These are phyloP conservation scores for Penicillium pancosmium DNA, from an alignment of 495 filamentous ascomycete genomes.

Conservation along the genomic window DNA sequence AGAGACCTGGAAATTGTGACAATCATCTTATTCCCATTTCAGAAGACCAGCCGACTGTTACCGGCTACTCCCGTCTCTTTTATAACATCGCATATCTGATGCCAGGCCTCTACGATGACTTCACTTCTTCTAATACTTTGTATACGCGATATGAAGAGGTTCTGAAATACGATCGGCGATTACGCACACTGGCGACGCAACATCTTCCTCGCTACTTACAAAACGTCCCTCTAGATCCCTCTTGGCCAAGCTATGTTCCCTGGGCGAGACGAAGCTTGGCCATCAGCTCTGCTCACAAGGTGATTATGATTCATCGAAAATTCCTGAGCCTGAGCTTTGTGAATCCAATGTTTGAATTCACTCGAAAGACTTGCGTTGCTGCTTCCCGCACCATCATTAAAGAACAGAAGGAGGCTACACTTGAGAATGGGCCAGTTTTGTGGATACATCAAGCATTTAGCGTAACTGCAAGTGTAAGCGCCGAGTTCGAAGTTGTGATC, in stretches of 20 bases:
- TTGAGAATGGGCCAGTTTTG: conserved; percentile 39
- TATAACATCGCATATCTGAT: conserved; percentile 41
- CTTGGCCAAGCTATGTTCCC: conserved; percentile 41
- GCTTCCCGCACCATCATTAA: conserved; percentile 46
- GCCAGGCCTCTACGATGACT: conserved; percentile 41
- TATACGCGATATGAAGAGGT: conserved; percentile 44
- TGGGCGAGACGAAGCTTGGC: conserved; percentile 40
- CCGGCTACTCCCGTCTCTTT: conserved; percentile 35
- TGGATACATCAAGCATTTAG: conserved; percentile 45
- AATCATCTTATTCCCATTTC: conserved; percentile 33
- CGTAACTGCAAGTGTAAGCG: conserved; percentile 32
- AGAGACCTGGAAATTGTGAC: conserved; percentile 37
- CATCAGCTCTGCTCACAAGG: conserved; percentile 44
- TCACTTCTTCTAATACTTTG: conserved; percentile 30
- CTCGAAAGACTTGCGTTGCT: conserved; percentile 39
- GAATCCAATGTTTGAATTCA: conserved; percentile 41
- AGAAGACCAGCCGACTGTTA: conserved; percentile 34
- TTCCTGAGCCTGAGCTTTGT: conserved; percentile 45
- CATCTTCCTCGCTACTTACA: conserved; percentile 32
- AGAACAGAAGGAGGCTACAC: conserved; percentile 32
- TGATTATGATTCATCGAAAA: conserved; percentile 51
- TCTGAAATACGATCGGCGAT: conserved; percentile 37
- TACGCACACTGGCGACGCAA: conserved; percentile 34
- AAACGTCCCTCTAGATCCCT: conserved; percentile 32
- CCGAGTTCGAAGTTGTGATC: no score